A percentile compares a stretch with the other conserved stretches of the same genome.
phyloP scores from a whole-genome alignment of 2,329 filamentous ascomycete species.

The Monilinia fructigena region DNA sequence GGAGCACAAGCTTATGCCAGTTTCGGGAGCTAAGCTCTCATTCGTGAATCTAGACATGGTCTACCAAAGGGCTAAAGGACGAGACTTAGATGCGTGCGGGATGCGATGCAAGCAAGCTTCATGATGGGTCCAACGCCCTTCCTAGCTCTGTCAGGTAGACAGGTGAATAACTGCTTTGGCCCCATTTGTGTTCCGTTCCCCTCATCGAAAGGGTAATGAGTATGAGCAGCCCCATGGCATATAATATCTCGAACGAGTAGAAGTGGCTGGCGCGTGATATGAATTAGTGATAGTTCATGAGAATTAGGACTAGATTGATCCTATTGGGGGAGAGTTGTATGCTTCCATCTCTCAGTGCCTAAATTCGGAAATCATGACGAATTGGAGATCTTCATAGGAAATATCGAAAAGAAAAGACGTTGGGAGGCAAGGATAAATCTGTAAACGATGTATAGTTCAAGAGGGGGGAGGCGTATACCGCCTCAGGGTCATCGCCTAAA shows the following conservation, averaged over 20 bases:
- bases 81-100: slow-evolving; percentile 26
- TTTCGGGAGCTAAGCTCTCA: slow-evolving; percentile 35
- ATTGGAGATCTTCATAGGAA: slow-evolving; percentile 33
- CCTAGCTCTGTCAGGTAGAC: slow-evolving; percentile 31
- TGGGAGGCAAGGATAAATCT: slow-evolving; percentile 28
- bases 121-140: slow-evolving; percentile 38
- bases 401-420: slow-evolving; percentile 36
- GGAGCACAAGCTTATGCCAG: slow-evolving; percentile 37
- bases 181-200: slow-evolving; percentile 26
- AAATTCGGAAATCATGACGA: slow-evolving; percentile 36
- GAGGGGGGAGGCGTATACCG: slow-evolving; percentile 32
- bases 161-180: slow-evolving; percentile 26
- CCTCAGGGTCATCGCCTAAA: slow-evolving; percentile 31
- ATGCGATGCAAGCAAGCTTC: slow-evolving; percentile 30
- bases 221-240: slow-evolving; percentile 27
- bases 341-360: slow-evolving; percentile 30
- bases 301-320: slow-evolving; percentile 23
- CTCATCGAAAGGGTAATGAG: slow-evolving; percentile 28
- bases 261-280: slow-evolving; percentile 40
- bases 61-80: slow-evolving; percentile 33
- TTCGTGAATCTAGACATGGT: slow-evolving; percentile 35
- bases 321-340: slow-evolving; percentile 25
- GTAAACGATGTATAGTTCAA: slow-evolving; percentile 27
- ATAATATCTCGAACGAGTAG: slow-evolving; percentile 30
- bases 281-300: slow-evolving; percentile 30